A percentile compares a stretch with the other conserved stretches of the same genome.
phyloP scores from a whole-genome alignment of 1,284 basidiomycete genomes.

The Rhodotorula sp. region DNA sequence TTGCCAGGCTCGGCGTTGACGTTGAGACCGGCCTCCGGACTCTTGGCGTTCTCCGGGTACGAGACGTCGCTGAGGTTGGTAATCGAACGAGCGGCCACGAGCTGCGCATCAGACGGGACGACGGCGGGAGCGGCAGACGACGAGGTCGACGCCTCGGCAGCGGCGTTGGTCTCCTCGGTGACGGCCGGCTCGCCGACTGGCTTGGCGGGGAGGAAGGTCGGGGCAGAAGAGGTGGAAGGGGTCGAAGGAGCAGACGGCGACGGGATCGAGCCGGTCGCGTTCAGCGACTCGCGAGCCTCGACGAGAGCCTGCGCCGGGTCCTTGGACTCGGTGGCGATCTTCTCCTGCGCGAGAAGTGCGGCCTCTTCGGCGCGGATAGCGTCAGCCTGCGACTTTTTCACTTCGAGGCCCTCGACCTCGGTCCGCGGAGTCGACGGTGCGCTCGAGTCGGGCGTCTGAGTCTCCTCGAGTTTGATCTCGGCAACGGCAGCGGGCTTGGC shows the following conservation, averaged over 20 bases:
- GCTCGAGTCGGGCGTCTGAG: conserved; percentile 50
- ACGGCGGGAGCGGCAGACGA: conserved; percentile 1
- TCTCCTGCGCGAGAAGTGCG: conserved; percentile 35
- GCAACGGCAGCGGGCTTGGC: conserved; percentile 40
- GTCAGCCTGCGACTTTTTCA: conserved; percentile 40
- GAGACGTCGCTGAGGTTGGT: conserved; percentile 73
- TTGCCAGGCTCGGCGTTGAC: conserved; percentile 75
- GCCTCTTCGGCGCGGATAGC: conserved; percentile 44
- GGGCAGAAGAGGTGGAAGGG: conserved; percentile 13
- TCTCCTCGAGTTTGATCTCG: conserved; percentile 42
- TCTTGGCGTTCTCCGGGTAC: conserved; percentile 81
- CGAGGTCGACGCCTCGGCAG: conserved; percentile 3
- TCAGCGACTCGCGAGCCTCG: conserved; percentile 49
- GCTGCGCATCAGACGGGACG: conserved; percentile 18
- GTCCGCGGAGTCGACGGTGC: conserved; percentile 34
- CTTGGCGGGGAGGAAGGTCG: conserved; percentile 45
- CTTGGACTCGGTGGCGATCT: conserved; percentile 31
- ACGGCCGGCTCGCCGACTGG: conserved; percentile 40
- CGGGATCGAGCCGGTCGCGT: conserved; percentile 25
- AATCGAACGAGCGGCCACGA: conserved; percentile 64
- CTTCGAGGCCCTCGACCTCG: conserved; percentile 37
- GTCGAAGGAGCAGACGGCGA: conserved; percentile 29
- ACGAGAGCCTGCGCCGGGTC: conserved; percentile 48
- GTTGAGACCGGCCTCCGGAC: conserved; percentile 83
- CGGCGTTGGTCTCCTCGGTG: conserved; percentile 55